Evolutionary conservation across 257 asterid genomes (phyloP), one percentile per base, ranked within the genome.

Genomic region (Orobanche coerulescens): DNA sequence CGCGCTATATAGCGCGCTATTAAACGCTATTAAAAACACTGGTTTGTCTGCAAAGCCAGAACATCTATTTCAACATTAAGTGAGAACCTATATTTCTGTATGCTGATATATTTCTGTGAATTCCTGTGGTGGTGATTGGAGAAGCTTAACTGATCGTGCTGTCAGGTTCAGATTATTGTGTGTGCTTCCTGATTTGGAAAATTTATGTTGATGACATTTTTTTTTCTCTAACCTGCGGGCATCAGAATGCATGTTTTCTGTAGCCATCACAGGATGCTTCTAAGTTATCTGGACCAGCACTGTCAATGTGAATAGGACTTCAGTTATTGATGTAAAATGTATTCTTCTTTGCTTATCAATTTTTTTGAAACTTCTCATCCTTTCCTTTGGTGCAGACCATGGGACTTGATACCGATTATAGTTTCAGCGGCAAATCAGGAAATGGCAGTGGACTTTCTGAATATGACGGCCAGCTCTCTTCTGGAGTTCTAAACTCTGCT

Each of bases 401-500:
- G 54, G 86, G 79, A 39, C 23, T 78, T 46, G 81, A 73, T 71
- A 16, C 78, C 31, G 91, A 81, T 65, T 82, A 82, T 68, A 72
- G 74, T 58, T 73, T 81, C 65, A 70, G 63, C 52, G 73, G 78
- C 66, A 87, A 78, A 78, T 72, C 80, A 43, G 96, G 80, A 73
- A 90, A 90, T 80, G 96, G 94, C 11, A 59, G 66, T 70, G 84
- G 79, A 69, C 20, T 71, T 44, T 78, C 85, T 66, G 93, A 78
- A 42, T 82, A 73, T 69, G 82, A 83, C 68, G 78, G 76, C 44
- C 87, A 81, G 53, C 71, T 67, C 58, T 62, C 80, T 39, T 80
- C 90, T 67, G 92, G 89, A 69, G 82, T 61, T 54, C 68, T 78
- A 39, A 52, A 65, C 71, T 73, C 90, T 71, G 69, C 80, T 55